These are phyloP conservation scores for Fusarium sp. DNA, from an alignment of 2,329 filamentous ascomycete genomes.

Conservation along the genomic window DNA sequence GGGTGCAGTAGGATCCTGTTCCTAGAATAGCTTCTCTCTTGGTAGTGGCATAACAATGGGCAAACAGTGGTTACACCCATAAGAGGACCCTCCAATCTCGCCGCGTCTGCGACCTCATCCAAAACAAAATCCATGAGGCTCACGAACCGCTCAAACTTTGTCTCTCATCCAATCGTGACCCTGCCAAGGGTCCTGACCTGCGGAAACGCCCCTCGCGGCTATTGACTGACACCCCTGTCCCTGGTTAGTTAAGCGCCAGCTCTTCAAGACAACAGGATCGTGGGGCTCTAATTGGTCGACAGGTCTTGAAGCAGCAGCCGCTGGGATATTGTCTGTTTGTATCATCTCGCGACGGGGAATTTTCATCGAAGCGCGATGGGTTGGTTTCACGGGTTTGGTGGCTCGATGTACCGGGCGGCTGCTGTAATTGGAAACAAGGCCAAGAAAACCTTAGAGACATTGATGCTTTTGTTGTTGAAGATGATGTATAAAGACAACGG, in stretches of 20 bases:
- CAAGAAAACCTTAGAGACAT: slow-evolving; percentile 3
- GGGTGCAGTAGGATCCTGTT: slow-evolving; percentile 23
- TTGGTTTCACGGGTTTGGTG: neutral
- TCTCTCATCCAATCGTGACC: slow-evolving; percentile 39
- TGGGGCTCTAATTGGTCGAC: slow-evolving; percentile 14
- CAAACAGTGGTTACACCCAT: slow-evolving; percentile 18
- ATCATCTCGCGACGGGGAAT: slow-evolving; percentile 12
- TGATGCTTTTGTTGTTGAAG: slow-evolving; percentile 15
- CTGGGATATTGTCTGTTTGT: slow-evolving; percentile 13
- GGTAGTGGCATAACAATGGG: neutral
- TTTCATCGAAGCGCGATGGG: slow-evolving; percentile 28
- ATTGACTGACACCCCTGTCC: slow-evolving; percentile 28
- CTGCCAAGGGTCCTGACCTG: slow-evolving; percentile 7
- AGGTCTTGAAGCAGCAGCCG: neutral
- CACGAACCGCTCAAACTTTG: slow-evolving; percentile 30
- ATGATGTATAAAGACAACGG: slow-evolving; percentile 42
- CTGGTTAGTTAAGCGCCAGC: slow-evolving; percentile 28
- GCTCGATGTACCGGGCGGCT: slow-evolving; percentile 32
- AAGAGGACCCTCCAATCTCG: slow-evolving; percentile 42
- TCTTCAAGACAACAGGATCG: neutral
- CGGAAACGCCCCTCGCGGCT: slow-evolving; percentile 36
- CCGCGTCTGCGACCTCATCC: slow-evolving; percentile 45
- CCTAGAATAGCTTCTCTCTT: slow-evolving; percentile 17
- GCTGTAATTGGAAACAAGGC: slow-evolving; percentile 43
- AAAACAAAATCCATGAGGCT: slow-evolving; percentile 37